Conservation (phyloP, 2,329 filamentous ascomycete genomes). For the Arthrinium puccinioides region DNA sequence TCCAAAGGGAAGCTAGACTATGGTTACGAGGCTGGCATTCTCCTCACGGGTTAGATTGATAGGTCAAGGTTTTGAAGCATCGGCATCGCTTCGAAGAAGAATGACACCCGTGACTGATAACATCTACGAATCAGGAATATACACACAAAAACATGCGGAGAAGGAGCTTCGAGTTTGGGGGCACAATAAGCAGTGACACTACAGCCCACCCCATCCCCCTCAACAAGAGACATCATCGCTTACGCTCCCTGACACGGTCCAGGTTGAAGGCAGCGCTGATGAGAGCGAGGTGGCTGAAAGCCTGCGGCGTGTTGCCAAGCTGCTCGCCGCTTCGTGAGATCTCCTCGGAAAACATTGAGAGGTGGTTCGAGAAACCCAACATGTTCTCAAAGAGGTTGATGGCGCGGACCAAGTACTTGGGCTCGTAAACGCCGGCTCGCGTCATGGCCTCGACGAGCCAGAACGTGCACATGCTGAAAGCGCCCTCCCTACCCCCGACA, state of each 20-base stretch:
- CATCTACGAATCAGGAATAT: no score
- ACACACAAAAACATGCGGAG: no score
- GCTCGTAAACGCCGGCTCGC: constrained; percentile 56
- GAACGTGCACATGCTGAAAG: constrained; percentile 70
- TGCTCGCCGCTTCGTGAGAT: constrained; percentile 70
- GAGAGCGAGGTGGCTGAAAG: constrained; percentile 69
- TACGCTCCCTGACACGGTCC: constrained; percentile 40
- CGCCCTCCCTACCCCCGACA: neutral
- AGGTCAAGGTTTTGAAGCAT: no score
- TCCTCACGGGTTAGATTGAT: no score
- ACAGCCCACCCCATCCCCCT: no score
- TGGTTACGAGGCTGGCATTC: no score
- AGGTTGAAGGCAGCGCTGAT: constrained; percentile 74
- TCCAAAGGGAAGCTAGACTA: no score
- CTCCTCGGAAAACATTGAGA: constrained; percentile 74
- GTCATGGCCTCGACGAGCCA: constrained; percentile 77
- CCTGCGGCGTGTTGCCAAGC: constrained; percentile 72
- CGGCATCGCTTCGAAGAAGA: no score
- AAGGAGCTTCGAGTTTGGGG: no score
- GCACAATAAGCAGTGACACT: no score
- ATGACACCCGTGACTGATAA: no score
- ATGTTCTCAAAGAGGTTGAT: constrained; percentile 72
- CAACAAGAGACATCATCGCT: constrained; percentile 1
- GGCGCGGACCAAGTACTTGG: constrained; percentile 54
- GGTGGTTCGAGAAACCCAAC: constrained; percentile 67